Base-by-base conservation (phyloP, 768 basidiomycete genomes). In the Pholiota conissans region DNA sequence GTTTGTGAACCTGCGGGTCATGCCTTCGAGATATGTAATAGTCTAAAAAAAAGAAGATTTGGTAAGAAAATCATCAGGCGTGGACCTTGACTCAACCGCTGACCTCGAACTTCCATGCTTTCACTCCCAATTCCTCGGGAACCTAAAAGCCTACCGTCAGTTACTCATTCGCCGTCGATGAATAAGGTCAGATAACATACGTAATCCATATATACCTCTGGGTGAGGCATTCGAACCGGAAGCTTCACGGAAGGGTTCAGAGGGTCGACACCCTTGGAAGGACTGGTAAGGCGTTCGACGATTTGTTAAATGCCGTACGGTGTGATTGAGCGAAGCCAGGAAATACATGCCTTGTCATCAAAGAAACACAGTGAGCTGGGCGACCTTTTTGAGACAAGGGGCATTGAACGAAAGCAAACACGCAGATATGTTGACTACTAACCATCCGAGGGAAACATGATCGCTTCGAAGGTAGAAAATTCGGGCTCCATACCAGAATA, bases 171-270 rank as follows among this genome's bases (percentile, higher is more conserved):
- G 28, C 42, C 30, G 30, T 34, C 26, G 56, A 50, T 11, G 48
- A 49, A 39, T 45, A 55, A 47, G 32, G 49, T 45, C 55, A 35
- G 56, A 45, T 59, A 8, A 67, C 76, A 58, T 63, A 82, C 82
- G 71, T 87, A 89, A 72, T 92, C 89, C 90, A 93, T 93, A 67
- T 89, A 84, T 39, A 90, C 82, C 70, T 92, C 90, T 10, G 91
- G 91, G 69, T 93, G 91, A 0, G 91, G 91, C 77, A 90, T 81
- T 52, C 86, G 84, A 46, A 84, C 73, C 29, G 79, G 79, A 27
- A 78, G 29, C 13, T 49, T 57, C 24, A 52, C 32, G 13, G 46
- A 22, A 52, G 50, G 58, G 32, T 55, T 49, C 52, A 28, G 11
- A 14, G 40, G 26, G 14, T 29, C 28, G 14, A 28, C 22, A 7